Conservation (phyloP, 2,329 filamentous ascomycete genomes). For the Bipolaris sorokiniana region DNA sequence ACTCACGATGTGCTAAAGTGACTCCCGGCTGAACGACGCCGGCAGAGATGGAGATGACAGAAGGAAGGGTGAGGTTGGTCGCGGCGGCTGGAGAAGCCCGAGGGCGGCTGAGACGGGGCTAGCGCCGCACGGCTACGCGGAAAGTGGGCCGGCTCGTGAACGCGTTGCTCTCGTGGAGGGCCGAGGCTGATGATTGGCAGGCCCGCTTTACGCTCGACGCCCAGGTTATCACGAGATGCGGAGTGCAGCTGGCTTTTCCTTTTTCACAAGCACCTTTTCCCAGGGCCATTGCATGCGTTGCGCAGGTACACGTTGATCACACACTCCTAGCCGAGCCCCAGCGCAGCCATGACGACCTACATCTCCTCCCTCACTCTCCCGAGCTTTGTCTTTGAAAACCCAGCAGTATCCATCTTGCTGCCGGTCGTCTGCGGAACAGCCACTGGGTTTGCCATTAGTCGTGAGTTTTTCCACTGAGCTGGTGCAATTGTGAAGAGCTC, state of each 20-base stretch:
- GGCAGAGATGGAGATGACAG: slow-evolving; percentile 33
- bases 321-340: neutral
- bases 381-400: slow-evolving; percentile 70
- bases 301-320: slow-evolving; percentile 2
- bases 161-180: slow-evolving; percentile 21
- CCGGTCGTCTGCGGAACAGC: slow-evolving; percentile 75
- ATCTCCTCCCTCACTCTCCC: slow-evolving; percentile 81
- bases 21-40: slow-evolving; percentile 28
- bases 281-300: slow-evolving; percentile 3
- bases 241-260: slow-evolving; percentile 10
- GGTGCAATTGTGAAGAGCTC: neutral
- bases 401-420: slow-evolving; percentile 75
- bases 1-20: slow-evolving; percentile 49
- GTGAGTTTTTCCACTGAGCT: slow-evolving; percentile 54
- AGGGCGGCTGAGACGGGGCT: slow-evolving; percentile 29
- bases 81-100: slow-evolving; percentile 24
- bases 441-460: slow-evolving; percentile 72
- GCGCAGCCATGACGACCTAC: slow-evolving; percentile 73
- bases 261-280: neutral
- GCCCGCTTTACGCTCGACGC: neutral
- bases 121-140: slow-evolving; percentile 25
- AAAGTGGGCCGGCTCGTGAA: slow-evolving; percentile 30
- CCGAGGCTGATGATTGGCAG: slow-evolving; percentile 27
- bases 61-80: slow-evolving; percentile 31
- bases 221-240: slow-evolving; percentile 15